These are phyloP conservation scores for Apiospora sp. DNA, from an alignment of 2,329 filamentous ascomycete species.

Conservation along the genomic window DNA sequence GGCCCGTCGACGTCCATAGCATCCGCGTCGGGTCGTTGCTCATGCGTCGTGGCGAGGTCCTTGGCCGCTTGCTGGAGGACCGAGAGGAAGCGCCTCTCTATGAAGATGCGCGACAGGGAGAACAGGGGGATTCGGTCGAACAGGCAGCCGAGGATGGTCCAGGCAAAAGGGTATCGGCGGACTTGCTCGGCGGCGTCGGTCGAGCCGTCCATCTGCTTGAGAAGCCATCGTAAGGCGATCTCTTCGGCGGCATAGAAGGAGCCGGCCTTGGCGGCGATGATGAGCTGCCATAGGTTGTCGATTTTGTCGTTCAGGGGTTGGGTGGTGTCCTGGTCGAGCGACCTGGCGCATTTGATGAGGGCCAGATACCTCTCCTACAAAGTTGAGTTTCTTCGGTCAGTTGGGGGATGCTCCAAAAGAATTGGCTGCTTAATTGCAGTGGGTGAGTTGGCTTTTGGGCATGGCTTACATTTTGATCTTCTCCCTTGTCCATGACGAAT, in stretches of 20 bases:
- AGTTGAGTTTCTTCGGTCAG: not conserved
- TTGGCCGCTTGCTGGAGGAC: conserved; percentile 72
- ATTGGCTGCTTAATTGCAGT: not conserved
- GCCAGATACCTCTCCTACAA: conserved; percentile 42
- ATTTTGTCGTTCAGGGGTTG: conserved; percentile 56
- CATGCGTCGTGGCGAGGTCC: conserved; percentile 55
- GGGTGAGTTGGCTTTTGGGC: not conserved
- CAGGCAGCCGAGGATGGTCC: conserved; percentile 68
- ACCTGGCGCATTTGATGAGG: conserved; percentile 61
- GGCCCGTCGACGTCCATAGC: conserved; percentile 31
- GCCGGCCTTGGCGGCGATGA: conserved; percentile 52
- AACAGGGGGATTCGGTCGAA: conserved; percentile 73
- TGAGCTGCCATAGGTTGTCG: conserved; percentile 55
- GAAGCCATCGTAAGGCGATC: conserved; percentile 67
- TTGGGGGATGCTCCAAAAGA: not conserved
- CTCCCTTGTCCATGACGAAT: conserved; percentile 15
- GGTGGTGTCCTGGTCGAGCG: conserved; percentile 61
- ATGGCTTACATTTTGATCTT: conserved; percentile 26
- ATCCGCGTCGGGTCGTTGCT: conserved; percentile 27
- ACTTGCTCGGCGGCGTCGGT: conserved; percentile 57
- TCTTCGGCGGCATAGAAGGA: conserved; percentile 63
- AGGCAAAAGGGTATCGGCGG: conserved; percentile 63
- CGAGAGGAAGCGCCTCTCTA: conserved; percentile 71
- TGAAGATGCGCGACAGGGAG: conserved; percentile 74
- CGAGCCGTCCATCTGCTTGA: conserved; percentile 65